These are phyloP conservation scores for Candida adriatica DNA, from an alignment of 805 yeast genomes.

Conservation along the genomic window DNA sequence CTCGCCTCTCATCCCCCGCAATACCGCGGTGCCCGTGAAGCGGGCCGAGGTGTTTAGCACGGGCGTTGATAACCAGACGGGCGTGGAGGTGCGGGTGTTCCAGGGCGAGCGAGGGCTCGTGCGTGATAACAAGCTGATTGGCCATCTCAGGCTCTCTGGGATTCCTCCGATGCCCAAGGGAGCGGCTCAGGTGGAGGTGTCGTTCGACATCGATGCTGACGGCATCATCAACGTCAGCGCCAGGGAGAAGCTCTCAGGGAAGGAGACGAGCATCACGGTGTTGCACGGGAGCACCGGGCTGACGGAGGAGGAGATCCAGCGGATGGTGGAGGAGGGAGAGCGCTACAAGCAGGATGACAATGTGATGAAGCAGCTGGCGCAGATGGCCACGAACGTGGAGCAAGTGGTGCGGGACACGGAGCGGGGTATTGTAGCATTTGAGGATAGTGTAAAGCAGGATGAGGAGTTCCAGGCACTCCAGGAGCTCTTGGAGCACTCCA, in stretches of 20 bases:
- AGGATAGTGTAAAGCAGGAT: constrained; percentile 40
- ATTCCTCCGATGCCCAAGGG: constrained; percentile 78
- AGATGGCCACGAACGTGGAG: constrained; percentile 73
- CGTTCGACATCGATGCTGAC: constrained; percentile 77
- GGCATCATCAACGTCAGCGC: constrained; percentile 81
- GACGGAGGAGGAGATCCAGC: constrained; percentile 59
- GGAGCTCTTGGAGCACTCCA: constrained; percentile 43
- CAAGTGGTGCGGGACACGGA: constrained; percentile 83
- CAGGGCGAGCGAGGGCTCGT: constrained; percentile 82
- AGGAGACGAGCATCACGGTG: constrained; percentile 68
- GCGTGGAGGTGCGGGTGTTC: constrained; percentile 70
- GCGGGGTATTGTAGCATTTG: constrained; percentile 70
- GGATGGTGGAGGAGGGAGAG: constrained; percentile 60
- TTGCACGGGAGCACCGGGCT: constrained; percentile 59
- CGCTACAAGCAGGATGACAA: constrained; percentile 55
- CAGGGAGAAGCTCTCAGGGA: constrained; percentile 69
- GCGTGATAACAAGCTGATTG: constrained; percentile 69
- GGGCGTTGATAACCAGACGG: constrained; percentile 80
- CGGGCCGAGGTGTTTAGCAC: constrained; percentile 72
- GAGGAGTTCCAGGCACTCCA: constrained; percentile 41
- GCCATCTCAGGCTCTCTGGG: constrained; percentile 63
- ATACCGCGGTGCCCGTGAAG: constrained; percentile 70
- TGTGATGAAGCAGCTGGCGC: constrained; percentile 51
- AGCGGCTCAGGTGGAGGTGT: constrained; percentile 69
- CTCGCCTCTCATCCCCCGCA: constrained; percentile 72